Evolutionary conservation across 2,329 filamentous ascomycete species (phyloP).

Genomic region (Aspergillus sp.): DNA sequence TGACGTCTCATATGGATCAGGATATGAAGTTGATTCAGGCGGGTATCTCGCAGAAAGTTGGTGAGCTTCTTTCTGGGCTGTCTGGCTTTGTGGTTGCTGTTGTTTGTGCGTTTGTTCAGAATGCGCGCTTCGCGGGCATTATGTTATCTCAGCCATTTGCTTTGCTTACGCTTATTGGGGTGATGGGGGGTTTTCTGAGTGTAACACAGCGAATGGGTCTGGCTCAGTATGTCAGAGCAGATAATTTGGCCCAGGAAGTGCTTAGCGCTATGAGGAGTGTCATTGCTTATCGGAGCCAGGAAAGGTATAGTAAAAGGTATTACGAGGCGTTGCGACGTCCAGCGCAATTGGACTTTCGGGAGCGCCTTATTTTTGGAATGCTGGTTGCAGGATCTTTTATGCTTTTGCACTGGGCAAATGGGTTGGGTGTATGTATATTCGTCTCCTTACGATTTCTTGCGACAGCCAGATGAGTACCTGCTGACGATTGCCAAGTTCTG

Average conservation of each 20-base stretch:
- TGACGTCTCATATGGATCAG: constrained; percentile 80
- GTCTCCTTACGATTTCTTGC: not conserved
- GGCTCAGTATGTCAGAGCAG: not conserved
- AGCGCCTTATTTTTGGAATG: constrained; percentile 7
- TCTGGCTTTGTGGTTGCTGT: constrained; percentile 11
- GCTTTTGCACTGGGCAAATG: constrained; percentile 13
- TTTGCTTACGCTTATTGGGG: constrained; percentile 59
- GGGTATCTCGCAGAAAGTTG: constrained; percentile 45
- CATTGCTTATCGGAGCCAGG: constrained; percentile 12
- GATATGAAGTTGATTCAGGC: constrained; percentile 85
- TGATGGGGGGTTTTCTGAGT: constrained; percentile 2
- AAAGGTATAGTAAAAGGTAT: constrained; percentile 5
- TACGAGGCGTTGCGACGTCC: not conserved
- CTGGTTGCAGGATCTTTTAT: constrained; percentile 9
- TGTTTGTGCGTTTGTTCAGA: not conserved
- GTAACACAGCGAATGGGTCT: not conserved
- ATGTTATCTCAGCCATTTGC: constrained; percentile 62
- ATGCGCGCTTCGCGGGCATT: constrained; percentile 11
- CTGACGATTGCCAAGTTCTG: constrained; percentile 7
- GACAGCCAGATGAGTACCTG: not conserved
- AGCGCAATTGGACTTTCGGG: not conserved
- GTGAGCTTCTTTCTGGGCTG: constrained; percentile 2
- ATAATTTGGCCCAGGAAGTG: constrained; percentile 10
- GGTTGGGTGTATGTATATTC: constrained; percentile 11
- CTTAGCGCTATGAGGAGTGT: constrained; percentile 7